Evolutionary conservation across 495 filamentous ascomycete genomes (phyloP).

Genomic region (Thermothielavioides terrestris): DNA sequence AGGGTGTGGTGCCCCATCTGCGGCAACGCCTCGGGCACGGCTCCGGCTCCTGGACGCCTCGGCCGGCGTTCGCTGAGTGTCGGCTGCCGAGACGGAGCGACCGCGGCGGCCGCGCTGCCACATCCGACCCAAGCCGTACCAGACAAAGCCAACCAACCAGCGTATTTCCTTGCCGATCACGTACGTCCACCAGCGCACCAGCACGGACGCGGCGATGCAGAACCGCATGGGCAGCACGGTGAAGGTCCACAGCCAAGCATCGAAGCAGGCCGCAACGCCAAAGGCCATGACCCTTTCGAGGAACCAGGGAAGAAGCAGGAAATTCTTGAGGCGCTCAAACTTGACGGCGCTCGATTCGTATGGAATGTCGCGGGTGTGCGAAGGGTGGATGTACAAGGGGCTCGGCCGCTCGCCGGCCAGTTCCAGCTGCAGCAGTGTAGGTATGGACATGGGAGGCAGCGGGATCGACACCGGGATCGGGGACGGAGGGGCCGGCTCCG

Average conservation of each 20-base stretch:
- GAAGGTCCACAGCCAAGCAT: constrained; percentile 96
- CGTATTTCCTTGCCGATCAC: constrained; percentile 55
- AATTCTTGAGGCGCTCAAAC: constrained; percentile 86
- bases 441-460: constrained; percentile 75
- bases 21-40: constrained; percentile 21
- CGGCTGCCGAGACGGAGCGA: constrained; percentile 27
- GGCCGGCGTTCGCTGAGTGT: constrained; percentile 13
- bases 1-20: neutral
- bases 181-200: constrained; percentile 62
- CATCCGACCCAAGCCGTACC: constrained; percentile 63
- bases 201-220: constrained; percentile 66
- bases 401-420: constrained; percentile 73
- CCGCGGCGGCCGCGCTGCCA: constrained; percentile 54
- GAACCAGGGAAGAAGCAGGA: constrained; percentile 68
- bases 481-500: constrained; percentile 43
- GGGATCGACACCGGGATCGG: constrained; percentile 65
- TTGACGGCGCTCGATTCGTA: constrained; percentile 97
- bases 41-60: constrained; percentile 32
- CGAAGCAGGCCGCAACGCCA: constrained; percentile 80
- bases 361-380: constrained; percentile 61
- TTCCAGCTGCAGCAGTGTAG: constrained; percentile 82
- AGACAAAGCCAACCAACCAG: constrained; percentile 63
- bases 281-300: constrained; percentile 85
- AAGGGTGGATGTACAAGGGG: constrained; percentile 78
- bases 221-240: constrained; percentile 91